Evolutionary conservation across 2,329 filamentous ascomycete genomes (phyloP).

Genomic region (Byssochlamys sp.): DNA sequence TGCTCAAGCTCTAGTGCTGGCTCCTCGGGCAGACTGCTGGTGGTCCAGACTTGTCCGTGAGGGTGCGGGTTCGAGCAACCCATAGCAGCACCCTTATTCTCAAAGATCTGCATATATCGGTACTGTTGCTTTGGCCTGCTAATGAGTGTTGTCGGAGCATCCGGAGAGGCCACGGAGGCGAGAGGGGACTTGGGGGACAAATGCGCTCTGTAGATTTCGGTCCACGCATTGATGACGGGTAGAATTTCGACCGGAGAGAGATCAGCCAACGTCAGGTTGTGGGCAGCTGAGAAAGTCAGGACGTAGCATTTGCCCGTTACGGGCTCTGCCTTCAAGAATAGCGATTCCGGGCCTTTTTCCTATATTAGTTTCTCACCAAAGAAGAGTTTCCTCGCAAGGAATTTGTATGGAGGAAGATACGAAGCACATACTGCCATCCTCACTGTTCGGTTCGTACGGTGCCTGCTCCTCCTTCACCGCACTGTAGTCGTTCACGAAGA

Average conservation of each 20-base stretch:
- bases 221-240: slow-evolving; percentile 82
- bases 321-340: slow-evolving; percentile 70
- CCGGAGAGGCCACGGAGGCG: slow-evolving; percentile 35
- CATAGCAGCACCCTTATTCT: slow-evolving; percentile 97
- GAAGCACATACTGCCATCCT: slow-evolving; percentile 38
- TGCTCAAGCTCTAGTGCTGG: slow-evolving; percentile 68
- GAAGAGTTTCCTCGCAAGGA: not conserved
- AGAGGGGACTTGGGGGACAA: slow-evolving; percentile 63
- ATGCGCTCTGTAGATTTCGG: slow-evolving; percentile 74
- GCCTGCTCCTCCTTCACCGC: slow-evolving; percentile 90
- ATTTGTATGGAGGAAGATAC: not conserved
- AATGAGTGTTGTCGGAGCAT: slow-evolving; percentile 36
- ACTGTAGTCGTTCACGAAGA: slow-evolving; percentile 95
- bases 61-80: slow-evolving; percentile 97
- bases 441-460: slow-evolving; percentile 54
- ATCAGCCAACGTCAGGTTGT: slow-evolving; percentile 87
- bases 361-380: not conserved
- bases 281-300: slow-evolving; percentile 81
- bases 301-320: slow-evolving; percentile 96
- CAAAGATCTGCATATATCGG: slow-evolving; percentile 97
- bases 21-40: slow-evolving; percentile 82
- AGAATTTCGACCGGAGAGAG: slow-evolving; percentile 67
- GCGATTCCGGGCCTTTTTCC: slow-evolving; percentile 55
- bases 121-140: slow-evolving; percentile 62
- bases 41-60: slow-evolving; percentile 94